Evolutionary conservation across 1,139 yeast species (phyloP), one percentile per base, ranked within the genome.

Genomic region (Taphrina betulina): DNA sequence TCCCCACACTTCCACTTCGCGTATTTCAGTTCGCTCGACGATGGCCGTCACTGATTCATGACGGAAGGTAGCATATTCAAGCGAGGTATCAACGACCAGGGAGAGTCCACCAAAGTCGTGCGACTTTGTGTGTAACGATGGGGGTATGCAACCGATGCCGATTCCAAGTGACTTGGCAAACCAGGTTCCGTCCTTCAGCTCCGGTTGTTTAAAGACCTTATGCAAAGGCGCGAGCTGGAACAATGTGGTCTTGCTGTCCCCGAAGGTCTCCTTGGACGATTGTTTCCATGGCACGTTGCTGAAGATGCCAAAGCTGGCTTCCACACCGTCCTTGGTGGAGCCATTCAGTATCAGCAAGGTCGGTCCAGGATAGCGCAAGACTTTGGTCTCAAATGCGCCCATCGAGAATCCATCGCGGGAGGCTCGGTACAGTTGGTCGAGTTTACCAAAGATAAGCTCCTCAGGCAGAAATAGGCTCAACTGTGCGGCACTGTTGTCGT

Each of bases 1-100:
- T n/a, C 52, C 52, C 41, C 52, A 45, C 3, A 45, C 52, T 17
- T 45, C 52, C 5, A 45, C 52, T 8, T 45, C 42, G 2, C 14
- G 33, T 10, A 45, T 45, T 3, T 45, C 52, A 4, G 35, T 16
- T 24, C n/a, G 14, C 22, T 10, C 14, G 8, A n/a, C 23, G 1
- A 24, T 12, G n/a, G 12, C 22, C 3, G 41, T 8, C 8, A 12
- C 7, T 24, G 42, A n/a, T 10, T 8, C 24, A 17, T 35, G 19
- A 7, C 52, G 44, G 17, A 33, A 45, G 14, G 34, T 35, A n/a
- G 52, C 52, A 24, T 14, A 35, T 23, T 45, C 52, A 23, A 45
- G n/a, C n/a, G 31, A 35, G 14, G 52, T 23, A 28, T 35, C 41
- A n/a, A 45, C 37, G n/a, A 28, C 35, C 35, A 45, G 19, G 14